Conservation (phyloP, 768 basidiomycete genomes). For the Daedaleopsis sinensis region DNA sequence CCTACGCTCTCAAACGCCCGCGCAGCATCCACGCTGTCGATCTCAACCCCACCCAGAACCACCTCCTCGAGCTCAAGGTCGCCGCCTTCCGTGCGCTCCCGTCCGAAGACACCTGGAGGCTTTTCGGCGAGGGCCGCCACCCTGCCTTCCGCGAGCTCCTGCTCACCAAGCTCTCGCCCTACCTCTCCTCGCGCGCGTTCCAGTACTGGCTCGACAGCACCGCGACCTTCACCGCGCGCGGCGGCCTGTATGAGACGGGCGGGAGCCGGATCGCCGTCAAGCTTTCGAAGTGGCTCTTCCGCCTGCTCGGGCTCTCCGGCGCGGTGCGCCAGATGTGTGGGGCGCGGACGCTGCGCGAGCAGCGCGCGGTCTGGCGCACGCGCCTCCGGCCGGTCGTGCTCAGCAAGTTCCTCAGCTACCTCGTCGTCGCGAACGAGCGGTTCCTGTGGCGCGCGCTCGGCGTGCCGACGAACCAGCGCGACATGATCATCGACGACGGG, state of each 20-base stretch:
- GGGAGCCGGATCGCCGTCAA: conserved; percentile 69
- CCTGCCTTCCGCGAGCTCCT: conserved; percentile 60
- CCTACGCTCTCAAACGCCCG: conserved; percentile 75
- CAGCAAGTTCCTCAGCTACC: conserved; percentile 37
- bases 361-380: conserved; percentile 62
- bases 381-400: conserved; percentile 65
- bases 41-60: conserved; percentile 78
- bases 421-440: conserved; percentile 60
- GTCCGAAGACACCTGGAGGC: conserved; percentile 62
- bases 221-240: conserved; percentile 40
- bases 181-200: conserved; percentile 72
- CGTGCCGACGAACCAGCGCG: conserved; percentile 65
- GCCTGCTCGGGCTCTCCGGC: conserved; percentile 56
- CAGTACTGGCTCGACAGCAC: conserved; percentile 76
- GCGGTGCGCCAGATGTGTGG: conserved; percentile 60
- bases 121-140: conserved; percentile 71
- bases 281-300: conserved; percentile 59
- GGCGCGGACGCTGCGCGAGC: conserved; percentile 55
- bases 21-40: conserved; percentile 73
- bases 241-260: conserved; percentile 45
- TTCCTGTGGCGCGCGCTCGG: conserved; percentile 83
- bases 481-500: conserved; percentile 30
- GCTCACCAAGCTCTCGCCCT: conserved; percentile 62
- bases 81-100: conserved; percentile 60
- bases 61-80: conserved; percentile 78